Evolutionary conservation across 2,329 filamentous ascomycete genomes (phyloP).

Genomic region (Xylaria sp.): DNA sequence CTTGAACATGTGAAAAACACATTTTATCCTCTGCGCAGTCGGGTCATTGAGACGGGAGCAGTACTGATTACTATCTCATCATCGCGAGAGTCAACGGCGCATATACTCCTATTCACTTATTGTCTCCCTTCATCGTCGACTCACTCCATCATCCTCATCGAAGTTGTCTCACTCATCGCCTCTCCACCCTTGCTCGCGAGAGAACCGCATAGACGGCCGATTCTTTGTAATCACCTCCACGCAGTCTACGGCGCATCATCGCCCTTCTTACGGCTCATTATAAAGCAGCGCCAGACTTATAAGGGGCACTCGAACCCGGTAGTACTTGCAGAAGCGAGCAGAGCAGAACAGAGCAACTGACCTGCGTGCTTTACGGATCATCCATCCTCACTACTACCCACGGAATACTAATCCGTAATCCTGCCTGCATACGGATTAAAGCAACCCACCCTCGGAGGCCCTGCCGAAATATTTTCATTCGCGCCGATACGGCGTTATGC

Average conservation of each 20-base stretch:
- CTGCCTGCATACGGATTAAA: background rate
- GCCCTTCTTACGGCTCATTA: background rate
- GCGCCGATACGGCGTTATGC: slow-evolving; percentile 7
- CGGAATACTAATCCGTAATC: too few relatives aligned
- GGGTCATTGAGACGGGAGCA: too few relatives aligned
- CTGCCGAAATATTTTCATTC: slow-evolving; percentile 7
- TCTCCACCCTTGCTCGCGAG: background rate
- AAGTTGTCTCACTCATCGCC: background rate
- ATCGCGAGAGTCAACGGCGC: too few relatives aligned
- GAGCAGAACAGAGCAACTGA: slow-evolving; percentile 15
- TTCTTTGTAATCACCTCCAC: background rate
- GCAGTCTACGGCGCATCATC: slow-evolving; percentile 1
- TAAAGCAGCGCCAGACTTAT: slow-evolving; percentile 7
- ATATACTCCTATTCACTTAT: background rate
- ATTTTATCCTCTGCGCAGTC: too few relatives aligned
- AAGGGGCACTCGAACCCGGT: too few relatives aligned
- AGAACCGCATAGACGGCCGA: background rate
- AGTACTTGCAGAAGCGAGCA: too few relatives aligned
- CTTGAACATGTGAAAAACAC: slow-evolving; percentile 10
- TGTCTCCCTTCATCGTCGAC: background rate
- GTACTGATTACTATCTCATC: too few relatives aligned
- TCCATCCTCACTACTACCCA: too few relatives aligned
- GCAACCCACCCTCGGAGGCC: slow-evolving; percentile 5
- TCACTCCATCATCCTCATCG: background rate
- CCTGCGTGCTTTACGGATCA: slow-evolving; percentile 23